Percentiles rank a stretch among this genome's conserved stretches.
phyloP scores from a whole-genome alignment of 1,284 basidiomycete genomes.

The Papiliotrema laurentii region DNA sequence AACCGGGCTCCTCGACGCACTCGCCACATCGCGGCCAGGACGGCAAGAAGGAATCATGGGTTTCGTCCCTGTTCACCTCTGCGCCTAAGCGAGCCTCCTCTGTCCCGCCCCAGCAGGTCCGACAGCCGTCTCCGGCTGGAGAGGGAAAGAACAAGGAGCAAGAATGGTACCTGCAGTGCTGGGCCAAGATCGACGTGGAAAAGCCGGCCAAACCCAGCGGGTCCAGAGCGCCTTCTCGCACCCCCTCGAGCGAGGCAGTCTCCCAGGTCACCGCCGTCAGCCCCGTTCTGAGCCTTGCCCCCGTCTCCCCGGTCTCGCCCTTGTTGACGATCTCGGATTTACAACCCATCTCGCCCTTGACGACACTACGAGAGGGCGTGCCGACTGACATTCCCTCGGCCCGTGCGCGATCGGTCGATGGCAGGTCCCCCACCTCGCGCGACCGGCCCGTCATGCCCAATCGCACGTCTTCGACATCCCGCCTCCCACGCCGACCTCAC shows the following conservation, averaged over 20 bases:
- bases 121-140: background rate
- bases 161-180: slow-evolving; percentile 15
- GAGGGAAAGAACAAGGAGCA: slow-evolving; percentile 3
- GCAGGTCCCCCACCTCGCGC: background rate
- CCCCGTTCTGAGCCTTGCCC: background rate
- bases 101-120: slow-evolving; percentile 6
- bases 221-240: background rate
- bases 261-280: background rate
- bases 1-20: background rate
- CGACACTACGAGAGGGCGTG: background rate
- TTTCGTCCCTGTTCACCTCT: slow-evolving; percentile 5
- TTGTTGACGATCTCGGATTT: background rate
- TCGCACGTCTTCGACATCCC: slow-evolving; percentile 5
- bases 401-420: slow-evolving; percentile 2
- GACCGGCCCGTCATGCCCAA: background rate
- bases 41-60: slow-evolving; percentile 8
- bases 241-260: background rate
- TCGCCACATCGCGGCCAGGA: background rate
- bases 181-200: slow-evolving; percentile 16
- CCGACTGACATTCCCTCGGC: background rate
- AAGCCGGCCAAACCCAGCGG: background rate
- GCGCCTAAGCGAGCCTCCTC: slow-evolving; percentile 3
- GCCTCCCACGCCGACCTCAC: slow-evolving; percentile 6
- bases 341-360: slow-evolving; percentile 1
- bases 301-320: background rate